Conservation (phyloP, 108 stramenopile genomes). For the Phaeodactylum tricornutum region DNA sequence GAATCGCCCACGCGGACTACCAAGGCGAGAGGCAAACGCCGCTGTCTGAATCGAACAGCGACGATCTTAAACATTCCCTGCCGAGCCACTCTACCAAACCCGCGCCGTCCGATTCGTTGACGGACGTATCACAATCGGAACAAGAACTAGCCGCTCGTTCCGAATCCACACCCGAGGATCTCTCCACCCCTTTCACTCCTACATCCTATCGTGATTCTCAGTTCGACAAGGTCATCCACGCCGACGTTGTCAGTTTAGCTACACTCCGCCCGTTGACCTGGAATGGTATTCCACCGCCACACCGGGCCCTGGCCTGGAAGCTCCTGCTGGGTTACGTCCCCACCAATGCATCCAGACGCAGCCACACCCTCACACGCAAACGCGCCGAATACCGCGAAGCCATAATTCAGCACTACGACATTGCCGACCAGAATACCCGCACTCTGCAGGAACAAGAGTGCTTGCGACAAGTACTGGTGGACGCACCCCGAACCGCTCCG, state of each 20-base stretch:
- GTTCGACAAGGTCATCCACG: constrained; percentile 43
- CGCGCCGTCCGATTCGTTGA: too few species aligned
- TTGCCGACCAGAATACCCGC: constrained; percentile 68
- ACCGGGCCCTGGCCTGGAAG: constrained; percentile 68
- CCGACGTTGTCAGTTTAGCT: constrained; percentile 43
- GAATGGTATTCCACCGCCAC: constrained; percentile 70
- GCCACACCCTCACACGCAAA: constrained; percentile 49
- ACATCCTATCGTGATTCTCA: constrained; percentile 50
- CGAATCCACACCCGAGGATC: neutral
- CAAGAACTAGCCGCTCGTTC: too few species aligned
- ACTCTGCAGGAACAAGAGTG: constrained; percentile 90
- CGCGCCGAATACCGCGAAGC: constrained; percentile 78
- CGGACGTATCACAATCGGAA: too few species aligned
- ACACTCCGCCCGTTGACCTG: constrained; percentile 59
- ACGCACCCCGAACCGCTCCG: constrained; percentile 93
- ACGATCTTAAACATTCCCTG: too few species aligned
- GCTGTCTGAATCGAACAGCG: too few species aligned
- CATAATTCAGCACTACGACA: constrained; percentile 72
- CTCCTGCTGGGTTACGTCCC: constrained; percentile 73
- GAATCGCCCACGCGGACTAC: too few species aligned
- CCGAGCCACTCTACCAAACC: too few species aligned
- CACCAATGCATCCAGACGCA: constrained; percentile 51
- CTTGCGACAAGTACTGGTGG: constrained; percentile 92
- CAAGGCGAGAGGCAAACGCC: too few species aligned
- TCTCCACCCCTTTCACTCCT: too few species aligned